phyloP scores from a whole-genome alignment of 768 basidiomycete genomes.

The Amanita pseudoporphyria region DNA sequence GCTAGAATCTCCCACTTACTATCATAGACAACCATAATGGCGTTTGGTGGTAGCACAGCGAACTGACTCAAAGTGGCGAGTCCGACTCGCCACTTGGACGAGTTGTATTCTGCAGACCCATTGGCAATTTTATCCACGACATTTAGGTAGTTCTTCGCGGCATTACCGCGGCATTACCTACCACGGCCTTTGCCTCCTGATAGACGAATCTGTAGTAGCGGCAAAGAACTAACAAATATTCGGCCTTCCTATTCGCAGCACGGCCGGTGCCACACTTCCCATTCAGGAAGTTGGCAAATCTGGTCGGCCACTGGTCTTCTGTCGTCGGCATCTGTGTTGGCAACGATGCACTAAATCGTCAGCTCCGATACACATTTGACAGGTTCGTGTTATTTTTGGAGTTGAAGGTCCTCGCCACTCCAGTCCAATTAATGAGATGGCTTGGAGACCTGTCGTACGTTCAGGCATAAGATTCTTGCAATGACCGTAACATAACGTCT shows the following conservation, averaged over 20 bases:
- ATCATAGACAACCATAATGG: too few species aligned
- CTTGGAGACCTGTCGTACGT: slow-evolving; percentile 26
- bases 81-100: slow-evolving; percentile 51
- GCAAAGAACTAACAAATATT: slow-evolving; percentile 62
- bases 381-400: slow-evolving; percentile 59
- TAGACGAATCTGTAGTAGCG: slow-evolving; percentile 49
- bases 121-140: slow-evolving; percentile 83
- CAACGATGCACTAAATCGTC: slow-evolving; percentile 67
- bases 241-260: slow-evolving; percentile 72
- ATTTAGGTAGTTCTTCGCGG: slow-evolving; percentile 72
- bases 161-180: slow-evolving; percentile 35
- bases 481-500: slow-evolving; percentile 87
- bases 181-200: slow-evolving; percentile 51
- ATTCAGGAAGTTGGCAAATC: slow-evolving; percentile 71
- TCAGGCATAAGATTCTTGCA: slow-evolving; percentile 90
- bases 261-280: slow-evolving; percentile 82
- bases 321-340: slow-evolving; percentile 88
- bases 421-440: neutral
- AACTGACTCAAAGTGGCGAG: too few species aligned
- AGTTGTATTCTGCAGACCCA: slow-evolving; percentile 66
- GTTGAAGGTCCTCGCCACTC: slow-evolving; percentile 73
- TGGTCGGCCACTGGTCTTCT: slow-evolving; percentile 63
- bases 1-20: too few species aligned
- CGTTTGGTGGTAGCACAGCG: slow-evolving; percentile 8
- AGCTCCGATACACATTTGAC: neutral